Conservation (phyloP, 257 asterid species). For the Solanum medicagineum region DNA sequence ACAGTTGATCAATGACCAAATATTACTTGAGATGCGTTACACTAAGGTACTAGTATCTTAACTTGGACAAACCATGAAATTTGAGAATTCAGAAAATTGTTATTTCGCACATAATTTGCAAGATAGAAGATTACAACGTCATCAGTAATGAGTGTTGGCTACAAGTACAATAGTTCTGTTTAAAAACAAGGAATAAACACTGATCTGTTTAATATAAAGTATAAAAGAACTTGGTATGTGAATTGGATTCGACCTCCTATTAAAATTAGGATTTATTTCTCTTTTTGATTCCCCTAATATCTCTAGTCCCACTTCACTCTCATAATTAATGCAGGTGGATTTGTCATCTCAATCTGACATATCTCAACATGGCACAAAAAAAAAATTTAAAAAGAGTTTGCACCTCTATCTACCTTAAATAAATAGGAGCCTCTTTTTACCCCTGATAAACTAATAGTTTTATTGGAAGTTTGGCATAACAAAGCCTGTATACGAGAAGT, state of each 20-base stretch:
- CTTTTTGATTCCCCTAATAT: background rate
- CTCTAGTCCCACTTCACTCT: background rate
- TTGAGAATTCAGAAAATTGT: background rate
- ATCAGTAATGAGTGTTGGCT: background rate
- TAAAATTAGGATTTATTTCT: background rate
- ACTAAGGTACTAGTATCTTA: too few relatives aligned
- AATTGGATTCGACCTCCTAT: background rate
- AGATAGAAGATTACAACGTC: background rate
- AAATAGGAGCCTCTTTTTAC: too few relatives aligned
- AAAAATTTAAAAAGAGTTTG: too few relatives aligned
- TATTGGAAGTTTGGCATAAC: background rate
- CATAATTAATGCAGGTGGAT: background rate
- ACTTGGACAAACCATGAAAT: too few relatives aligned
- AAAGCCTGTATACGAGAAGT: background rate
- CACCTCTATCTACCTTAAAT: too few relatives aligned
- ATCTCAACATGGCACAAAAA: background rate
- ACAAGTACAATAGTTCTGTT: too few relatives aligned
- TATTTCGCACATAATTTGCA: background rate
- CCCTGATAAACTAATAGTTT: too few relatives aligned
- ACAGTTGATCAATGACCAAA: background rate
- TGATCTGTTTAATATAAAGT: background rate
- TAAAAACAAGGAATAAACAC: background rate
- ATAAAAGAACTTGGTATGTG: background rate
- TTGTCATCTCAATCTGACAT: background rate
- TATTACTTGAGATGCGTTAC: background rate